A percentile compares a stretch with the other conserved stretches of the same genome.
Conservation (phyloP, 73 alveolate genomes). For the Strombidium stylifer region DNA sequence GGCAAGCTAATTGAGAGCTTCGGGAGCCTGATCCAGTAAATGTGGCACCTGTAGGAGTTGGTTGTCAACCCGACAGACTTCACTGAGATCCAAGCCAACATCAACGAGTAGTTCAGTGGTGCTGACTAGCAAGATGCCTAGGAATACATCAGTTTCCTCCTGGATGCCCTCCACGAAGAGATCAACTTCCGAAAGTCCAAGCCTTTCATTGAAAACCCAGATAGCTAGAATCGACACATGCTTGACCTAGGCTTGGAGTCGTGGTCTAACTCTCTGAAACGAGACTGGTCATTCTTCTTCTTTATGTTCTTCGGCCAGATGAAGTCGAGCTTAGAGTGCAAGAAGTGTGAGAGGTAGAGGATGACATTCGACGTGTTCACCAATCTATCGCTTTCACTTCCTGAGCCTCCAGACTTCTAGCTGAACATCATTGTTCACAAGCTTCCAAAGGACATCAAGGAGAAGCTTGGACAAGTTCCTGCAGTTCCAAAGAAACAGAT, state of each 20-base stretch:
- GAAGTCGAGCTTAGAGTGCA: constrained; percentile 64
- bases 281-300: constrained; percentile 72
- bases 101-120: constrained; percentile 67
- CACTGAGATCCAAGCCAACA: constrained; percentile 62
- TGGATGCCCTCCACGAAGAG: constrained; percentile 85
- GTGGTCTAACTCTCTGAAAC: constrained; percentile 77
- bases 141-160: constrained; percentile 73
- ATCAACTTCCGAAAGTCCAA: constrained; percentile 64
- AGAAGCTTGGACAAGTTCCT: too few species aligned
- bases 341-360: constrained; percentile 59
- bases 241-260: constrained; percentile 62
- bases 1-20: constrained; percentile 55
- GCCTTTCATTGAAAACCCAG: constrained; percentile 70
- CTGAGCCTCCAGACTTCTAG: constrained; percentile 69
- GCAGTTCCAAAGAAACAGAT: constrained; percentile 1
- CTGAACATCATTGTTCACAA: constrained; percentile 67
- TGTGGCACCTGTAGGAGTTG: constrained; percentile 51
- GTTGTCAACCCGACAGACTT: constrained; percentile 69
- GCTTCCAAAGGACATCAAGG: constrained; percentile 57
- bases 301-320: constrained; percentile 72
- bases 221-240: constrained; percentile 59
- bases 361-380: constrained; percentile 74
- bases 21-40: constrained; percentile 64
- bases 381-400: constrained; percentile 64
- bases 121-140: constrained; percentile 81